Percentiles rank a stretch among this genome's conserved stretches.
Conservation (phyloP, 2,329 filamentous ascomycete species). For the Parafenestella ontariensis region DNA sequence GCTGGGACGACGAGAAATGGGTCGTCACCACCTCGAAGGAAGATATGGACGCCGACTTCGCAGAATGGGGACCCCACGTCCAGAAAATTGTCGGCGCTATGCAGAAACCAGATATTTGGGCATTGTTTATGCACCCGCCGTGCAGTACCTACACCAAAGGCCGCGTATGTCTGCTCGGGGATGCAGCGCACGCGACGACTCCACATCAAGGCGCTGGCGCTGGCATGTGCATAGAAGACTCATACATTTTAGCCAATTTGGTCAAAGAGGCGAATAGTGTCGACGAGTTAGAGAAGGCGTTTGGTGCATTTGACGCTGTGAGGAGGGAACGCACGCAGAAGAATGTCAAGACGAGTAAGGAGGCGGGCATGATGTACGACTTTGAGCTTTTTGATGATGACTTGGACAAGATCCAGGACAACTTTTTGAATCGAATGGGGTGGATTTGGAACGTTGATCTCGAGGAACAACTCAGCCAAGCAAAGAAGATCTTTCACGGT, state of each 20-base stretch:
- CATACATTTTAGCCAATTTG: conserved; percentile 41
- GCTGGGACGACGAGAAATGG: conserved; percentile 45
- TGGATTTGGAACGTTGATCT: conserved; percentile 54
- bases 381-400: conserved; percentile 50
- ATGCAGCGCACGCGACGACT: conserved; percentile 64
- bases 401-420: conserved; percentile 46
- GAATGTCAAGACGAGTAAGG: conserved; percentile 37
- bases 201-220: conserved; percentile 65
- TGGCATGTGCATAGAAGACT: conserved; percentile 64
- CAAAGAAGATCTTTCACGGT: conserved; percentile 33
- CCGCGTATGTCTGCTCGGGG: conserved; percentile 59
- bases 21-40: conserved; percentile 43
- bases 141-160: conserved; percentile 55
- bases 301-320: conserved; percentile 38
- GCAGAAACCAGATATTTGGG: conserved; percentile 63
- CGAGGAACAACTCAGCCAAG: conserved; percentile 42
- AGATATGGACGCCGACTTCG: conserved; percentile 41
- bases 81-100: conserved; percentile 48
- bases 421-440: conserved; percentile 39
- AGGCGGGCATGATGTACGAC: conserved; percentile 50
- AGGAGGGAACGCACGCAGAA: conserved; percentile 38
- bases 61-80: conserved; percentile 38
- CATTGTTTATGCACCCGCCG: conserved; percentile 62
- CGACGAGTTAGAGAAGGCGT: conserved; percentile 43
- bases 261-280: conserved; percentile 36